Percentiles rank a stretch among this genome's conserved stretches.
phyloP scores from a whole-genome alignment of 331 rosid species.

The Rosa hybrid region DNA sequence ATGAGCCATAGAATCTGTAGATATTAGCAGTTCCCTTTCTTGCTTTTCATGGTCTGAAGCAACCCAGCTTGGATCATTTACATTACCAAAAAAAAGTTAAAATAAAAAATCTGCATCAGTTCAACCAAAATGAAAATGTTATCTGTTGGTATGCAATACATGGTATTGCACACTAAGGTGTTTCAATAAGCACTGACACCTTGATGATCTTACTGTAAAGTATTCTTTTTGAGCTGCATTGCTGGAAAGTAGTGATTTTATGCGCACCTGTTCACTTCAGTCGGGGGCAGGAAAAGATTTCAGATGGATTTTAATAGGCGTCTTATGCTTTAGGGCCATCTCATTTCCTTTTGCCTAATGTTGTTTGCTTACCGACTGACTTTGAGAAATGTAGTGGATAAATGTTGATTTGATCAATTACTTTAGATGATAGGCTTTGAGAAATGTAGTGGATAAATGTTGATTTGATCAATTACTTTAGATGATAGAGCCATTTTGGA shows the following conservation, averaged over 20 bases:
- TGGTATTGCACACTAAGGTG: background rate
- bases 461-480: constrained; percentile 7
- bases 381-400: background rate
- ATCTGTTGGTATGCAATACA: background rate
- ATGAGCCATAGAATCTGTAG: background rate
- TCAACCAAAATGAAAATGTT: background rate
- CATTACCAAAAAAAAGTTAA: background rate
- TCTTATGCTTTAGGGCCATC: background rate
- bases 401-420: constrained; percentile 6
- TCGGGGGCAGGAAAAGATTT: background rate
- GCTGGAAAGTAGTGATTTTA: background rate
- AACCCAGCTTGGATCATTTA: background rate
- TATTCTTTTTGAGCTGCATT: background rate
- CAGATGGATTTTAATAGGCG: background rate
- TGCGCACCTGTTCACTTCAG: background rate
- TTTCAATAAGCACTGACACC: background rate
- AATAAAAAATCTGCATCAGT: background rate
- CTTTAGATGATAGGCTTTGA: background rate
- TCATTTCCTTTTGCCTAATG: background rate
- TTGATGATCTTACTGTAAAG: background rate
- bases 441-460: constrained; percentile 1
- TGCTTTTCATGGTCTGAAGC: constrained; percentile 5
- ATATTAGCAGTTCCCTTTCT: background rate
- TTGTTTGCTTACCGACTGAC: background rate
- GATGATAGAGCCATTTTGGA: constrained; percentile 2